Percentiles rank a stretch among this genome's conserved stretches.
Conservation (phyloP, 73 alveolate genomes). For the Durusdinium trenchii region DNA sequence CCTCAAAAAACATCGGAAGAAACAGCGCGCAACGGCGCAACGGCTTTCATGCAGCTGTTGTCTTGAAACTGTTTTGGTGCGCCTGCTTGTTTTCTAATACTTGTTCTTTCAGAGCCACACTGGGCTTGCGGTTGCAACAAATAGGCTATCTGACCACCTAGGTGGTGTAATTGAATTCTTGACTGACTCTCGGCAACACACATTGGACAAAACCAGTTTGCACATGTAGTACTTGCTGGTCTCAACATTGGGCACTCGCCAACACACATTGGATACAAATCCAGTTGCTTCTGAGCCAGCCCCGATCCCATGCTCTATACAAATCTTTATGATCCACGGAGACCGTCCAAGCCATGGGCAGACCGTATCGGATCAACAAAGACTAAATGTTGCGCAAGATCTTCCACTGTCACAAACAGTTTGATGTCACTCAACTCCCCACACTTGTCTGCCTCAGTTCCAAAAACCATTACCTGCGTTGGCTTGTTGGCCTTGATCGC, state of each 20-base stretch:
- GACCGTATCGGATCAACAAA: constrained; percentile 35
- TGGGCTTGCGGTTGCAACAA: neutral
- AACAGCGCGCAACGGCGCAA: neutral
- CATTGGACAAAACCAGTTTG: neutral
- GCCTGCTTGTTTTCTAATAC: neutral
- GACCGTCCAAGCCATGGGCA: constrained; percentile 49
- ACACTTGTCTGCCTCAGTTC: constrained; percentile 14
- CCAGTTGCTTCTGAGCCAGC: neutral
- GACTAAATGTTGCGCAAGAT: neutral
- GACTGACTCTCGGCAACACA: neutral
- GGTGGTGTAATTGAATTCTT: neutral
- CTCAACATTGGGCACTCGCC: neutral
- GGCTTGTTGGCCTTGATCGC: constrained; percentile 28
- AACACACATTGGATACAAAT: too few relatives aligned
- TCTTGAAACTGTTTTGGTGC: too few relatives aligned
- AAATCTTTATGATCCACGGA: constrained; percentile 8
- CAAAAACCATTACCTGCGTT: constrained; percentile 36
- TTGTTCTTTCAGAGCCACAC: neutral
- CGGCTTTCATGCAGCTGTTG: neutral
- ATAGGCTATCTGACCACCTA: constrained; percentile 32
- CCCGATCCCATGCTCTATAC: neutral
- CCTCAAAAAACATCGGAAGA: too few relatives aligned
- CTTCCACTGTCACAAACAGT: constrained; percentile 13
- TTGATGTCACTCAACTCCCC: constrained; percentile 20
- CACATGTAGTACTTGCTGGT: neutral